Evolutionary conservation across 148 eudicot genomes (phyloP).

Genomic region (Vaccinium darrowii): DNA sequence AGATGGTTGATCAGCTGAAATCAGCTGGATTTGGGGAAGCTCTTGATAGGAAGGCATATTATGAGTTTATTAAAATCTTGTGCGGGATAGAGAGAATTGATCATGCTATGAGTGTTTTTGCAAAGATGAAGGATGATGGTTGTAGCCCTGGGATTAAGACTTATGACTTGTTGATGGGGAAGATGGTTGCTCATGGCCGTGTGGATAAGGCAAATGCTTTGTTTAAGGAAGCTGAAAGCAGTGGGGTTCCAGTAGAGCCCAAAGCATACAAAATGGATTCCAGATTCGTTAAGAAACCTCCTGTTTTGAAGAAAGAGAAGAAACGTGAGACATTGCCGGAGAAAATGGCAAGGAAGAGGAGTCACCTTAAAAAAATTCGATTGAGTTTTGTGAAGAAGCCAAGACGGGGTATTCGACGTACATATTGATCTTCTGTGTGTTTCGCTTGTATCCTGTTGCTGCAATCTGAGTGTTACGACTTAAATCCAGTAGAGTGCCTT

Average conservation of each 20-base stretch:
- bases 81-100: slow-evolving; percentile 94
- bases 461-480: slow-evolving; percentile 10
- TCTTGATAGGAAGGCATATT: slow-evolving; percentile 69
- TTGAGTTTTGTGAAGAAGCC: slow-evolving; percentile 72
- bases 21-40: slow-evolving; percentile 72
- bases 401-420: slow-evolving; percentile 37
- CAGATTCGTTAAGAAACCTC: slow-evolving; percentile 57
- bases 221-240: slow-evolving; percentile 64
- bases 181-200: slow-evolving; percentile 71
- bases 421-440: slow-evolving; percentile 26
- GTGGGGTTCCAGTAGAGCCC: slow-evolving; percentile 47
- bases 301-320: slow-evolving; percentile 58
- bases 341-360: slow-evolving; percentile 61
- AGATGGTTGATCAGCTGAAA: slow-evolving; percentile 89
- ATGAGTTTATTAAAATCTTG: slow-evolving; percentile 65
- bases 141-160: slow-evolving; percentile 73
- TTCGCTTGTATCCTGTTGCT: slow-evolving; percentile 5
- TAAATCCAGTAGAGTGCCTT: not conserved
- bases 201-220: slow-evolving; percentile 56
- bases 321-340: slow-evolving; percentile 50
- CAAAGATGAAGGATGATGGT: slow-evolving; percentile 76
- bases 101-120: slow-evolving; percentile 74
- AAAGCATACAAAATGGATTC: slow-evolving; percentile 78
- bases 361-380: slow-evolving; percentile 41
- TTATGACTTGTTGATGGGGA: slow-evolving; percentile 73